Base-by-base conservation (phyloP, 176 grass and related monocot genomes). In the Panicum miliaceum region DNA sequence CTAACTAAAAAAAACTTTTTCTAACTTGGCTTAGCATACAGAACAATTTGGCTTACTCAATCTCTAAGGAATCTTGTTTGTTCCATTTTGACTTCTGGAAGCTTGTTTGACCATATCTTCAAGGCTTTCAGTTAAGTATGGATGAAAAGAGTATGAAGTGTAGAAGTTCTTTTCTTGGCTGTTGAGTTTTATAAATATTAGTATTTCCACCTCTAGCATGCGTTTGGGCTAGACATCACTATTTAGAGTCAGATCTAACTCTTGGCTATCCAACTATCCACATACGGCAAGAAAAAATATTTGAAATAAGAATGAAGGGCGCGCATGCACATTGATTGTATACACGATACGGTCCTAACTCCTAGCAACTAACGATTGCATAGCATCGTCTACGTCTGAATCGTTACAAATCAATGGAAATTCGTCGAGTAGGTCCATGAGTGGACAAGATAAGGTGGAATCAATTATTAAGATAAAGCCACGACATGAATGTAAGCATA, bases 11-110 rank as follows among this genome's bases (percentile, higher is more conserved):
- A 65, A 71, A 13, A 64, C 40, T 73, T 85, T 65, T 29, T 72
- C 45, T 50, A 82, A 67, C 53, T 76, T 73, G 41, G 7, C 23
- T 61, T 70, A 41, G 15, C 15, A 1, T 43, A 86, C 20, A 41
- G 84, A 84, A 79, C 8, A 64, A 64, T n/a, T 77, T 69, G 64
- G 37, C 1, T 71, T 16, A 23, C 48, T 59, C 13, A 48, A 18
- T 62, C 13, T 6, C 15, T 23, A 56, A 8, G 27, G 19, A 37
- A 66, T 62, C 69, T 54, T 47, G 19, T 46, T 63, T 86, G 14
- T 80, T 81, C 37, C 27, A 5, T 75, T 75, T 80, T 56, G 26
- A 81, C 13, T 8, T 56, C 50, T 84, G 50, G 36, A 71, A 64
- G 16, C 22, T 58, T 63, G 22, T 23, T 59, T 57, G 34, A 35